Evolutionary conservation across 768 basidiomycete genomes (phyloP), one percentile per base, ranked within the genome.

Genomic region (Rhizopogon rudus): DNA sequence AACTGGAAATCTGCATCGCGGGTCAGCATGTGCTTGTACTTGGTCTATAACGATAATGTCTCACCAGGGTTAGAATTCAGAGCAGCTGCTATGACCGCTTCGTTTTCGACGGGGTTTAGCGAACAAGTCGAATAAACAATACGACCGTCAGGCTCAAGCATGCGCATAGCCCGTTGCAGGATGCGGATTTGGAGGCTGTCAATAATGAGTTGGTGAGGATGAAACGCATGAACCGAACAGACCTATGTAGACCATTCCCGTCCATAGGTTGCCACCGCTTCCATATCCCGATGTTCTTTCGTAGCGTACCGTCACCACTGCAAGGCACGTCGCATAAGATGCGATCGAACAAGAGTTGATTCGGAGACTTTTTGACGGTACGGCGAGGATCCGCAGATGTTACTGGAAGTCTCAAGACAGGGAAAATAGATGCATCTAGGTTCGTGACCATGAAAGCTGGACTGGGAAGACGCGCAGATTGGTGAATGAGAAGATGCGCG

Each of bases 71-170:
- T 82, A 1, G 77, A 69, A 56, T 81, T 82, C 39, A 98, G 76
- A 0, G 91, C 93, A 43, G 89, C 86, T 1, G 91, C 88, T 35
- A 98, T 76, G 57, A 98, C 96, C 7, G 97, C 93, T 69, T 99
- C 97, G 67, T 99, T 98, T 72, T 99, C 97, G 12, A 93, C 80
- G 1, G 97, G 97, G 68, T 98, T 98, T 60, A 98, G 76, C 0
- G 95, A 98, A 65, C 97, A 98, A 0, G 97, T 99, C 5, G 97
- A 98, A 68, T 98, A 99, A 16, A 98, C 95, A 58, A 98, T 88
- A 37, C 90, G 85, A 7, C 95, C 96, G n/a, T 86, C 82, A 10
- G 67, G 64, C 58, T 81, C 78, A 40, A 99, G 80, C 72, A 98
- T 80, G 54, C 86, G 84, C 91, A 99, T 97, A 1, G 88, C 96